Evolutionary conservation across 805 yeast species (phyloP).

Genomic region (Kluyveromyces wickerhamii): DNA sequence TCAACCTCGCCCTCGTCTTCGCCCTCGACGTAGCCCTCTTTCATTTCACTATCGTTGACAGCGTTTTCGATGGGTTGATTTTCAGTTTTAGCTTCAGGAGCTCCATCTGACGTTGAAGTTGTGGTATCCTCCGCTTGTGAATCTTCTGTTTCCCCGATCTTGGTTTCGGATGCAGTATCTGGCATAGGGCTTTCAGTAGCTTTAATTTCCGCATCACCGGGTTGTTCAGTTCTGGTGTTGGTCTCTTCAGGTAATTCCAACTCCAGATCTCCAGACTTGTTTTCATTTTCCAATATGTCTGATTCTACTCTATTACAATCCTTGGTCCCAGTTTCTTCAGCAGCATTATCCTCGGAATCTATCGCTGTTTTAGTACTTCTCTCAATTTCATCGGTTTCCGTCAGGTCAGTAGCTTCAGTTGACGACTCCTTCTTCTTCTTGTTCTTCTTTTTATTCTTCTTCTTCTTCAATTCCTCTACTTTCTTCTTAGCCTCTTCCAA

Average conservation of each 20-base stretch:
- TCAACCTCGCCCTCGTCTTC: slow-evolving; percentile 1
- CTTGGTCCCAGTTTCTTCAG: slow-evolving; percentile 11
- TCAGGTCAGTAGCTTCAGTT: no score
- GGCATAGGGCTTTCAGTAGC: slow-evolving; percentile 7
- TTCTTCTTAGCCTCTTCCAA: slow-evolving; percentile 69
- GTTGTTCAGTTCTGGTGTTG: slow-evolving; percentile 6
- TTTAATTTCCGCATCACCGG: slow-evolving; percentile 6
- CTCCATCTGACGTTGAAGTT: slow-evolving; percentile 1
- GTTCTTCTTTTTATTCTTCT: slow-evolving; percentile 41
- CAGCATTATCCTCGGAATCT: slow-evolving; percentile 2
- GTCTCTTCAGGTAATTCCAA: slow-evolving; percentile 13
- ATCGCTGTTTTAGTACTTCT: no score
- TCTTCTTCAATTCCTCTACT: slow-evolving; percentile 61
- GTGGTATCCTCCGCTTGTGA: slow-evolving; percentile 9
- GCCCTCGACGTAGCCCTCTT: background rate
- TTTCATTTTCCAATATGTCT: slow-evolving; percentile 7
- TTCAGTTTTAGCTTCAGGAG: slow-evolving; percentile 5
- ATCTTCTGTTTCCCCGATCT: no score
- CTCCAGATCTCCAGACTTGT: slow-evolving; percentile 9
- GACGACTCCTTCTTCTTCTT: slow-evolving; percentile 29
- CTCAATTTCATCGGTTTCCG: no score
- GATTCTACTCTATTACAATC: slow-evolving; percentile 11
- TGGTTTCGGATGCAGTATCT: slow-evolving; percentile 10
- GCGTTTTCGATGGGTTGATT: slow-evolving; percentile 3
- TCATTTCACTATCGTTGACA: slow-evolving; percentile 3